A percentile compares a stretch with the other conserved stretches of the same genome.
Conservation (phyloP, 176 grass and related monocot species). For the Bonia amplexicaulis region DNA sequence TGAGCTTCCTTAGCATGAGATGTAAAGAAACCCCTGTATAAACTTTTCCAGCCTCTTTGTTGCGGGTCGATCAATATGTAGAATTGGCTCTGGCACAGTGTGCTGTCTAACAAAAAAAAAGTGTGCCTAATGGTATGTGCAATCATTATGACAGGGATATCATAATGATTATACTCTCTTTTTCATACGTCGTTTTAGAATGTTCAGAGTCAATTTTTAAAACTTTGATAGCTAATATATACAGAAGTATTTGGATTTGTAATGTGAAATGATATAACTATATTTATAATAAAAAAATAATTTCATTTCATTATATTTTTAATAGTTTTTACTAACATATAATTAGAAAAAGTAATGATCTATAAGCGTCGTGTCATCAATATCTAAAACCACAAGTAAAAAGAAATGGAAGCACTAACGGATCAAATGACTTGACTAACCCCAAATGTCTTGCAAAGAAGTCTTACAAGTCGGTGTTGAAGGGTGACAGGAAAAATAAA, state of each 20-base stretch:
- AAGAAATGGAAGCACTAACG: not conserved
- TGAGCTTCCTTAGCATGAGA: slow-evolving; percentile 4
- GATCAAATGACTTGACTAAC: not conserved
- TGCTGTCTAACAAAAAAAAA: not conserved
- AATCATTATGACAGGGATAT: not conserved
- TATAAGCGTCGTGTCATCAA: not conserved
- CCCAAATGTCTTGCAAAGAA: not conserved
- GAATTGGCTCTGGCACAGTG: not conserved
- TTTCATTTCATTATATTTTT: not conserved
- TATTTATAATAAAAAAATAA: not conserved
- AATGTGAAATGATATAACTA: not conserved
- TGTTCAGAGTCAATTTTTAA: too few relatives aligned
- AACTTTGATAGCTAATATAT: not conserved
- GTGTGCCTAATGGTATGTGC: not conserved
- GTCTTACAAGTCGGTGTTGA: too few relatives aligned
- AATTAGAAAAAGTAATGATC: not conserved
- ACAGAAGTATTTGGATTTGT: not conserved
- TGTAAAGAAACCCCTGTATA: slow-evolving; percentile 22
- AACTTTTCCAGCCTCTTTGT: not conserved
- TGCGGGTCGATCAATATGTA: not conserved
- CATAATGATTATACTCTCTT: not conserved
- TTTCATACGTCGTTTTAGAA: not conserved
- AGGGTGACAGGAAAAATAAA: not conserved
- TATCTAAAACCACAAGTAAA: not conserved
- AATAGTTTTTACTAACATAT: not conserved